Percentiles rank a stretch among this genome's conserved stretches.
These are phyloP conservation scores for Paxillus involutus DNA, from an alignment of 768 basidiomycete genomes.

Conservation along the genomic window DNA sequence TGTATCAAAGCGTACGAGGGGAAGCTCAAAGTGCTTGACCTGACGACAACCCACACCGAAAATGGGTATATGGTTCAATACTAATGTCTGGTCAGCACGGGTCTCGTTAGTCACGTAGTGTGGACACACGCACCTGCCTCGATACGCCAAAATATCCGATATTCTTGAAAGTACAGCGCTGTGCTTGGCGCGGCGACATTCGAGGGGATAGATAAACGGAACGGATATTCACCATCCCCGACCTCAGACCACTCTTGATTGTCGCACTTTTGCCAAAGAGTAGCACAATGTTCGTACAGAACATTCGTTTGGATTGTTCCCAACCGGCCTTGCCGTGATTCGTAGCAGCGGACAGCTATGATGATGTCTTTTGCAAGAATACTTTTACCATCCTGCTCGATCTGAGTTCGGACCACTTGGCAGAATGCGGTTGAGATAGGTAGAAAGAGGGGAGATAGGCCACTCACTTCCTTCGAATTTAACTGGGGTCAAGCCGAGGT, in stretches of 20 bases:
- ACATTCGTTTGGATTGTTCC: slow-evolving; percentile 59
- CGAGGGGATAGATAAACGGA: slow-evolving; percentile 67
- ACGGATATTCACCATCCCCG: slow-evolving; percentile 67
- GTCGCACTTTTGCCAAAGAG: slow-evolving; percentile 68
- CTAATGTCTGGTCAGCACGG: slow-evolving; percentile 37
- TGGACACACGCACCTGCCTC: slow-evolving; percentile 65
- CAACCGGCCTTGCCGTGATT: slow-evolving; percentile 65
- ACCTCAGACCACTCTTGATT: slow-evolving; percentile 58
- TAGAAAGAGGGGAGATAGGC: slow-evolving; percentile 3
- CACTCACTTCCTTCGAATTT: slow-evolving; percentile 72
- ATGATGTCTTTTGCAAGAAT: slow-evolving; percentile 66
- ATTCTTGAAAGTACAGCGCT: slow-evolving; percentile 67
- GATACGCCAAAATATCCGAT: slow-evolving; percentile 78
- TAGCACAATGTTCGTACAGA: slow-evolving; percentile 64
- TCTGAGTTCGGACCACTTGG: slow-evolving; percentile 65
- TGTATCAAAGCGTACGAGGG: slow-evolving; percentile 68
- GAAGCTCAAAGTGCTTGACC: slow-evolving; percentile 68
- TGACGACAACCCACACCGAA: slow-evolving; percentile 66
- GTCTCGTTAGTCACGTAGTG: neutral
- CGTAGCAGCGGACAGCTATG: slow-evolving; percentile 82
- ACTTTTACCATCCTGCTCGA: slow-evolving; percentile 69
- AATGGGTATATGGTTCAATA: slow-evolving; percentile 66
- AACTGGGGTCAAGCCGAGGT: slow-evolving; percentile 79
- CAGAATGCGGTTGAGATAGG: slow-evolving; percentile 4
- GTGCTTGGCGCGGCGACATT: slow-evolving; percentile 66